These are phyloP conservation scores for Bretschneidera sinensis DNA, from an alignment of 345 rosid species.

Conservation along the genomic window DNA sequence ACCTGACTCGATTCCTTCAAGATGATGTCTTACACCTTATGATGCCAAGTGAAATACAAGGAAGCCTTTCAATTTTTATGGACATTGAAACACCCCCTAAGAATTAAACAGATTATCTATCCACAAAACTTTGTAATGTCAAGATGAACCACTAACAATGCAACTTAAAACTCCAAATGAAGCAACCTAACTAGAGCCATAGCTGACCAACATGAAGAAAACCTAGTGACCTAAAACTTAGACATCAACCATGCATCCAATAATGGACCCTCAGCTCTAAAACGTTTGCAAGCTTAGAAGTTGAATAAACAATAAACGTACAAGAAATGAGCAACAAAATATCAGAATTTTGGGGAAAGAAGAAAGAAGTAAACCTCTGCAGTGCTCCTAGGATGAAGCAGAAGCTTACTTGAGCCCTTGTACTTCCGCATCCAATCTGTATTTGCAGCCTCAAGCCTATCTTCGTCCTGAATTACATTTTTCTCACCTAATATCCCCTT, in stretches of 20 bases:
- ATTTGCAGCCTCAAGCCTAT: slow-evolving; percentile 60
- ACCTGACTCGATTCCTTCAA: not conserved
- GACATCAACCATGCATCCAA: not conserved
- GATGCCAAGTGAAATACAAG: not conserved
- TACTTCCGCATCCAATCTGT: slow-evolving; percentile 94
- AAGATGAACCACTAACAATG: no score
- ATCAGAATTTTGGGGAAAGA: not conserved
- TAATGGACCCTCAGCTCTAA: not conserved
- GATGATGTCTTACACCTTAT: not conserved
- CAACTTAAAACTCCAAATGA: no score
- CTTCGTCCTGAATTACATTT: slow-evolving; percentile 73
- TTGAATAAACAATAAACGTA: not conserved
- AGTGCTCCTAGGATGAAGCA: slow-evolving; percentile 71
- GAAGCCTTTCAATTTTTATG: not conserved
- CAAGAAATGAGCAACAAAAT: slow-evolving; percentile 1
- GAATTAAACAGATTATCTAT: no score
- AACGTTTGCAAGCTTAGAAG: not conserved
- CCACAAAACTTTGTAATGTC: not conserved
- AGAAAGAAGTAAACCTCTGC: slow-evolving; percentile 49
- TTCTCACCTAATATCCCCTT: slow-evolving; percentile 64
- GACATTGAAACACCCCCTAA: no score
- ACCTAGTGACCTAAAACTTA: not conserved
- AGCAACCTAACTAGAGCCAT: no score
- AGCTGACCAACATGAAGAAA: not conserved
- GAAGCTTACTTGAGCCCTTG: slow-evolving; percentile 74